These are phyloP conservation scores for Gillenia trifoliata DNA, from an alignment of 306 rosid species.

Conservation along the genomic window DNA sequence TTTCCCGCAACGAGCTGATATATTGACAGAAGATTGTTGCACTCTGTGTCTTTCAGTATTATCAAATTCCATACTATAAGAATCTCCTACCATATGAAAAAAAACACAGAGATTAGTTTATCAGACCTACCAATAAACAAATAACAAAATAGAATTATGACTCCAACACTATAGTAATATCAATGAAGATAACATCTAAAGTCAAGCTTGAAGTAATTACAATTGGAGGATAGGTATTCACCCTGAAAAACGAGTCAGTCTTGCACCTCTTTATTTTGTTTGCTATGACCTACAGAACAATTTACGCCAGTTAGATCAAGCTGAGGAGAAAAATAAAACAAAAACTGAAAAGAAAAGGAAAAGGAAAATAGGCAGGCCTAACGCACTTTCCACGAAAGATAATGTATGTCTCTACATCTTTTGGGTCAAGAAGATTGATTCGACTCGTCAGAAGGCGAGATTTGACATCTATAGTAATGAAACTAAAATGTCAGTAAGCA, in stretches of 20 bases:
- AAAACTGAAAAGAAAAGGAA: conserved; percentile 3
- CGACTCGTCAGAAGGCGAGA: conserved; percentile 97
- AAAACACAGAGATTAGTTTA: conserved; percentile 6
- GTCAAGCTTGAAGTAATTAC: conserved; percentile 11
- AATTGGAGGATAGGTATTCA: conserved; percentile 37
- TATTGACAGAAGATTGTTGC: conserved; percentile 88
- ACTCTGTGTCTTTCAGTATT: conserved; percentile 96
- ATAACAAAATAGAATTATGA: conserved; percentile 4
- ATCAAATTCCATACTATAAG: conserved; percentile 74
- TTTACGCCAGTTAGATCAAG: conserved; percentile 27
- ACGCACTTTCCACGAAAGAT: conserved; percentile 4
- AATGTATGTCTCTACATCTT: conserved; percentile 63
- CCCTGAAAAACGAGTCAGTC: conserved; percentile 85
- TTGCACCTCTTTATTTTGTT: conserved; percentile 98
- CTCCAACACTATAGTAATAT: not conserved
- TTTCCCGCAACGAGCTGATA: conserved; percentile 75
- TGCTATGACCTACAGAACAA: conserved; percentile 64
- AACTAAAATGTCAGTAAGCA: conserved; percentile 21
- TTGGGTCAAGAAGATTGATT: conserved; percentile 90
- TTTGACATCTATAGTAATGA: conserved; percentile 83
- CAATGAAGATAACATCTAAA: conserved; percentile 19
- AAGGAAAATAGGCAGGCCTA: conserved; percentile 1
- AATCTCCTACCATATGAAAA: conserved; percentile 28
- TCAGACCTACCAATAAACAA: conserved; percentile 10
- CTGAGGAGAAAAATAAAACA: conserved; percentile 20